phyloP scores from a whole-genome alignment of 768 basidiomycete species.

The Rhodotorula babjevae region DNA sequence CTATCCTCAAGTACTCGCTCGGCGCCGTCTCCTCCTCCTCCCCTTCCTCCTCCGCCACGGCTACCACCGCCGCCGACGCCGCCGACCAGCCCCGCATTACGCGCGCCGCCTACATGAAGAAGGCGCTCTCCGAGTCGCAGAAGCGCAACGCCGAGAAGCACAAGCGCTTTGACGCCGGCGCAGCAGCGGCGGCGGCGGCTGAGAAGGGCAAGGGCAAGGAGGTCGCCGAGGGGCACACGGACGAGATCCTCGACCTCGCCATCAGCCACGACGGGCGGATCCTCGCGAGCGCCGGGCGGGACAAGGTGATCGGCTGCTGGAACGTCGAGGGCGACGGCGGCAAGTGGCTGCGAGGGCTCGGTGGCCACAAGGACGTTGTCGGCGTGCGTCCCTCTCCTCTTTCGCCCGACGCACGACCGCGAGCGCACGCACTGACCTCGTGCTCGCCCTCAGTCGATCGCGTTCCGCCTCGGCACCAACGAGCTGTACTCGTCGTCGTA shows the following conservation, averaged over 20 bases:
- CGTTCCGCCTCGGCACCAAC: conserved; percentile 71
- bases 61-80: no score
- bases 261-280: conserved; percentile 78
- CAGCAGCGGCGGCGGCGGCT: neutral
- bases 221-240: conserved; percentile 64
- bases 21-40: conserved; percentile 48
- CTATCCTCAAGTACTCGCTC: conserved; percentile 80
- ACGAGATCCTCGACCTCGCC: conserved; percentile 77
- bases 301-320: conserved; percentile 80
- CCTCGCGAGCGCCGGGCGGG: conserved; percentile 80
- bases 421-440: conserved; percentile 37
- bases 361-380: conserved; percentile 68
- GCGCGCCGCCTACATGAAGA: conserved; percentile 43
- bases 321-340: conserved; percentile 52
- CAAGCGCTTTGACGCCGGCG: conserved; percentile 9
- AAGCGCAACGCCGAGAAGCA: conserved; percentile 21
- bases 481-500: conserved; percentile 72
- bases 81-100: conserved; percentile 29
- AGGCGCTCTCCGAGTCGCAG: conserved; percentile 11
- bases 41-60: conserved; percentile 43
- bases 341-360: conserved; percentile 76
- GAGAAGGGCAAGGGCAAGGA: conserved; percentile 54
- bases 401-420: conserved; percentile 28
- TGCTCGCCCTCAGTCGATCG: conserved; percentile 53
- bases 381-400: conserved; percentile 55